Evolutionary conservation across 2,329 filamentous ascomycete genomes (phyloP).

Genomic region (Aspergillus sp.): DNA sequence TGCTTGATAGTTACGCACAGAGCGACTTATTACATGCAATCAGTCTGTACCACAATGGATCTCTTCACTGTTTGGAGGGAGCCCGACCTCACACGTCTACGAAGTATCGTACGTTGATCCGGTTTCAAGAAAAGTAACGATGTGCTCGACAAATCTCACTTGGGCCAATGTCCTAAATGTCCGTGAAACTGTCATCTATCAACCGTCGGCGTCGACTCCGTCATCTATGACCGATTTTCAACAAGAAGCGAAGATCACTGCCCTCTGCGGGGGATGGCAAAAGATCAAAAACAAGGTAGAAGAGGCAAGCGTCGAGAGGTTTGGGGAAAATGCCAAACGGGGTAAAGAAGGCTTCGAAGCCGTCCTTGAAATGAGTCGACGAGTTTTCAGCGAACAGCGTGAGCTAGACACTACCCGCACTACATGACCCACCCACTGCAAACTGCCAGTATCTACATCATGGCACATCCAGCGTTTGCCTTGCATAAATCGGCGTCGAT

Average conservation of each 20-base stretch:
- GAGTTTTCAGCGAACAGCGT: constrained; percentile 87
- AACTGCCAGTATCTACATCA: constrained; percentile 9
- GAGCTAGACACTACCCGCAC: constrained; percentile 56
- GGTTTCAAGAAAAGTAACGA: constrained; percentile 78
- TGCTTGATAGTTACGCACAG: constrained; percentile 61
- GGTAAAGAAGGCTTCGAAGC: constrained; percentile 94
- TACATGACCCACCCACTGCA: constrained; percentile 15
- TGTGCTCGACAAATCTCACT: constrained; percentile 94
- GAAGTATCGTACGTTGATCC: constrained; percentile 96
- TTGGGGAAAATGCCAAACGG: constrained; percentile 86
- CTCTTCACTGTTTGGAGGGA: constrained; percentile 72
- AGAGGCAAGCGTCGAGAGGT: constrained; percentile 82
- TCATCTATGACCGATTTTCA: constrained; percentile 71
- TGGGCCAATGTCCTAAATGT: constrained; percentile 87
- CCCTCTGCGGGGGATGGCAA: constrained; percentile 94
- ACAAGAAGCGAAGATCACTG: constrained; percentile 90
- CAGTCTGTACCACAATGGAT: constrained; percentile 57
- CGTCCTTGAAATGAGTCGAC: constrained; percentile 87
- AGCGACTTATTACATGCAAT: constrained; percentile 59
- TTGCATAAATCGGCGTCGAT: constrained; percentile 33
- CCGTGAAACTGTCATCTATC: constrained; percentile 88
- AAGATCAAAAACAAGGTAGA: constrained; percentile 96
- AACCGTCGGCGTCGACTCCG: constrained; percentile 55
- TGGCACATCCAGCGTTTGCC: constrained; percentile 25
- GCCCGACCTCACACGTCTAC: constrained; percentile 83